Percentiles rank a stretch among this genome's conserved stretches.
These are phyloP conservation scores for Gilbertella persicaria DNA, from an alignment of 371 early-diverging fungal species.

Conservation along the genomic window DNA sequence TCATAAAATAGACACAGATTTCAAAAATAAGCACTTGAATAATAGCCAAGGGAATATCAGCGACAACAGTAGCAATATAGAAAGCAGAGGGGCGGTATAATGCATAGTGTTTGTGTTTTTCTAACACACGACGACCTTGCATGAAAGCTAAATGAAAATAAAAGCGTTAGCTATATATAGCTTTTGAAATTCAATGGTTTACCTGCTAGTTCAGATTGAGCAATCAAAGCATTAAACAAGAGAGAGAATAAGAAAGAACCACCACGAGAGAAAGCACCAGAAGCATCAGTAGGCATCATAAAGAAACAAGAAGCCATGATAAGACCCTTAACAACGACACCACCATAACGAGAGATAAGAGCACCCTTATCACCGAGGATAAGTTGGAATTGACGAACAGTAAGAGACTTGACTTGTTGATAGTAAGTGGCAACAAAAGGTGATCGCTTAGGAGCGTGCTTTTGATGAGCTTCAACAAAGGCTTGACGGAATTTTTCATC, in stretches of 20 bases:
- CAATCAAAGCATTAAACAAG: conserved; percentile 62
- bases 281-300: conserved; percentile 49
- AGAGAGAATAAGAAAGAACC: conserved; percentile 69
- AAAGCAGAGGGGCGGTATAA: conserved; percentile 68
- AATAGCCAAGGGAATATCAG: conserved; percentile 47
- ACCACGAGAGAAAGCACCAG: conserved; percentile 75
- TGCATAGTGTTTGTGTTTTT: conserved; percentile 71
- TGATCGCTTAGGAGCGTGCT: conserved; percentile 52
- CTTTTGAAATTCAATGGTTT: neutral
- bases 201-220: conserved; percentile 56
- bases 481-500: conserved; percentile 58
- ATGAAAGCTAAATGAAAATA: conserved; percentile 31
- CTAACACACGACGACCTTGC: conserved; percentile 64
- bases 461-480: conserved; percentile 56
- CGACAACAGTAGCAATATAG: conserved; percentile 60
- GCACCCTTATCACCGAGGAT: conserved; percentile 53
- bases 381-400: conserved; percentile 67
- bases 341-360: conserved; percentile 61
- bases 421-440: conserved; percentile 67
- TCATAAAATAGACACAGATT: conserved; percentile 61
- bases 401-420: conserved; percentile 63
- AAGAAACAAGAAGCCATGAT: conserved; percentile 74
- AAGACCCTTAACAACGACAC: conserved; percentile 64
- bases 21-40: conserved; percentile 43
- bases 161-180: neutral